Conservation (phyloP, 257 asterid genomes). For the Nicotiana tabacum region DNA sequence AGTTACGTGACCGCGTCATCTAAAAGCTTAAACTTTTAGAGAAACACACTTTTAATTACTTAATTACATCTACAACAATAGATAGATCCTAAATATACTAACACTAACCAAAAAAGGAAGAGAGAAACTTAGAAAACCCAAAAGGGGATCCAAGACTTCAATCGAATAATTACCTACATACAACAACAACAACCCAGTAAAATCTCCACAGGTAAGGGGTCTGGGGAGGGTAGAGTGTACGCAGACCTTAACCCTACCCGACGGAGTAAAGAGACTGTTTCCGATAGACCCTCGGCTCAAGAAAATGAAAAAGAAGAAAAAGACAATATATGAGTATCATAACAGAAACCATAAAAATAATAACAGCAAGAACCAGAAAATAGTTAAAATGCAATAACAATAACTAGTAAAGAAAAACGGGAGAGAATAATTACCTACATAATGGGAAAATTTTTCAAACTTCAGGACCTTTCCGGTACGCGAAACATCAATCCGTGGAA, state of each 20-base stretch:
- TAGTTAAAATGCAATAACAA: background rate
- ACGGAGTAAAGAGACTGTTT: no score
- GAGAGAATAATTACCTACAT: slow-evolving; percentile 60
- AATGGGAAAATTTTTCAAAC: slow-evolving; percentile 77
- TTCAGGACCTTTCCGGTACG: slow-evolving; percentile 57
- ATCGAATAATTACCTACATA: background rate
- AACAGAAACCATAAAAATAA: no score
- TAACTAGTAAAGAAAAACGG: background rate
- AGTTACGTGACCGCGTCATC: background rate
- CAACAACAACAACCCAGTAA: no score
- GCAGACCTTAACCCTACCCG: no score
- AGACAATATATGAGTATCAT: no score
- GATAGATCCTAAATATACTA: background rate
- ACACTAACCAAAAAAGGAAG: background rate
- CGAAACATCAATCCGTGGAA: slow-evolving; percentile 51
- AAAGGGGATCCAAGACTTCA: background rate
- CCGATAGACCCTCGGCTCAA: no score
- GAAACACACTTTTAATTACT: background rate
- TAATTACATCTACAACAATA: background rate
- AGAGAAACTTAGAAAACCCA: background rate
- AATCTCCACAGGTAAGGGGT: no score
- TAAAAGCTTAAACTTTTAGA: background rate
- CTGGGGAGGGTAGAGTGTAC: no score
- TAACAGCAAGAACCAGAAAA: no score
- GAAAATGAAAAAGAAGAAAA: no score